Conservation (phyloP, 768 basidiomycete species). For the Rhodosporidiobolus sp. region DNA sequence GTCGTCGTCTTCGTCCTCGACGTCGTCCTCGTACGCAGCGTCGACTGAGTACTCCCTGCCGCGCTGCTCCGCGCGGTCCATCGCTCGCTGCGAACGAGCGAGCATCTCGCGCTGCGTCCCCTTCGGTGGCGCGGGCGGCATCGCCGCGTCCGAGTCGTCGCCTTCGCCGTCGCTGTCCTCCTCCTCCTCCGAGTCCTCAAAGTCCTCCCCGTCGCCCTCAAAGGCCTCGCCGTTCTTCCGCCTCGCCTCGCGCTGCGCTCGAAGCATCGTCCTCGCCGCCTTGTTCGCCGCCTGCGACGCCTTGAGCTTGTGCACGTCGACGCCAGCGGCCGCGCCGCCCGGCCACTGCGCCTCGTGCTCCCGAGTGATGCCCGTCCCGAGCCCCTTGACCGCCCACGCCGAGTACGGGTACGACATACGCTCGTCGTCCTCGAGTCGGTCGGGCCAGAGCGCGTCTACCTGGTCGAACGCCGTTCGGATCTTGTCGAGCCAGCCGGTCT, state of each 20-base stretch:
- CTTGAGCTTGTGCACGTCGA: neutral
- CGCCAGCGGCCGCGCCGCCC: neutral
- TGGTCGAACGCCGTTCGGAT: constrained; percentile 89
- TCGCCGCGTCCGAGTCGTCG: constrained; percentile 21
- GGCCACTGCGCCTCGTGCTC: constrained; percentile 33
- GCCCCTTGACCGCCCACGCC: constrained; percentile 41
- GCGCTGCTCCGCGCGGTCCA: constrained; percentile 3
- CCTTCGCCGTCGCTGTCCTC: constrained; percentile 48
- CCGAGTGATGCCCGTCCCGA: constrained; percentile 31
- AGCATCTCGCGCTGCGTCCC: constrained; percentile 16
- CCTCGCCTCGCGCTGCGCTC: neutral
- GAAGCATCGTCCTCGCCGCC: neutral
- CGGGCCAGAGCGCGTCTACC: constrained; percentile 54
- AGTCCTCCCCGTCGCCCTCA: constrained; percentile 7
- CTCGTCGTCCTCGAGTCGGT: constrained; percentile 38
- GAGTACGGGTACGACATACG: constrained; percentile 34
- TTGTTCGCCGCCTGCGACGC: constrained; percentile 5
- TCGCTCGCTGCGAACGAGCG: neutral
- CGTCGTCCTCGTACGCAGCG: constrained; percentile 39
- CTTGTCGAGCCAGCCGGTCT: constrained; percentile 62
- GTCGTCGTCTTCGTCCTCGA: constrained; percentile 49
- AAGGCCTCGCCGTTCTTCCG: neutral
- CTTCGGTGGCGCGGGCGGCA: neutral
- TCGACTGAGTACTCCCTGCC: constrained; percentile 4
- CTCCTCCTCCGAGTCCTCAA: constrained; percentile 33